These are phyloP conservation scores for Clarireedia paspali DNA, from an alignment of 2,329 filamentous ascomycete genomes.

Conservation along the genomic window DNA sequence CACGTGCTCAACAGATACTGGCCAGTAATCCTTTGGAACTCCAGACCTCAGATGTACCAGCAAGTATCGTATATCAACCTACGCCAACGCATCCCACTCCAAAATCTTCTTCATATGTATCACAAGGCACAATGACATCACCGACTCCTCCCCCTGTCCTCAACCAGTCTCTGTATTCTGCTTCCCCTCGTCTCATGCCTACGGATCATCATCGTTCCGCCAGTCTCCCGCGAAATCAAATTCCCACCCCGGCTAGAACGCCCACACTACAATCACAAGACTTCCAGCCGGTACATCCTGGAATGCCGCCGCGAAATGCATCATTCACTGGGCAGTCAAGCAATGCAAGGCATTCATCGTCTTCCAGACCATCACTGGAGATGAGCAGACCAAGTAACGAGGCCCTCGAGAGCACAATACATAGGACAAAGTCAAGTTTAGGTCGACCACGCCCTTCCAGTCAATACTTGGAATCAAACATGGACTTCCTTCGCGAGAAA, in stretches of 20 bases:
- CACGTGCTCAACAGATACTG: conserved; percentile 56
- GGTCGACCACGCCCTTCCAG: conserved; percentile 67
- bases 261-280: conserved; percentile 20
- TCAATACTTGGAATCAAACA: conserved; percentile 72
- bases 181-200: conserved; percentile 19
- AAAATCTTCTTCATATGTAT: conserved; percentile 36
- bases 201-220: conserved; percentile 41
- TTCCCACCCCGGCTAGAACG: conserved; percentile 11
- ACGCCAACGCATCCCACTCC: conserved; percentile 29
- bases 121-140: conserved; percentile 75
- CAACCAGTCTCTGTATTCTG: conserved; percentile 16
- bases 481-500: conserved; percentile 74
- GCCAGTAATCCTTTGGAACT: conserved; percentile 52
- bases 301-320: conserved; percentile 17
- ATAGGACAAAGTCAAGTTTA: conserved; percentile 58
- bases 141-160: conserved; percentile 37
- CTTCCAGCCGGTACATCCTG: conserved; percentile 15
- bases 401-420: conserved; percentile 44
- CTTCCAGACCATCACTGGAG: conserved; percentile 63
- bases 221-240: conserved; percentile 35
- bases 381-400: conserved; percentile 59
- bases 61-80: conserved; percentile 24
- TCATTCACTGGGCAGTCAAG: conserved; percentile 31
- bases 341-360: conserved; percentile 38
- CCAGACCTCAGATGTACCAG: conserved; percentile 39